Percentiles rank a stretch among this genome's conserved stretches.
Evolutionary conservation across 257 asterid genomes (phyloP).

Genomic region (Sherardia arvensis): DNA sequence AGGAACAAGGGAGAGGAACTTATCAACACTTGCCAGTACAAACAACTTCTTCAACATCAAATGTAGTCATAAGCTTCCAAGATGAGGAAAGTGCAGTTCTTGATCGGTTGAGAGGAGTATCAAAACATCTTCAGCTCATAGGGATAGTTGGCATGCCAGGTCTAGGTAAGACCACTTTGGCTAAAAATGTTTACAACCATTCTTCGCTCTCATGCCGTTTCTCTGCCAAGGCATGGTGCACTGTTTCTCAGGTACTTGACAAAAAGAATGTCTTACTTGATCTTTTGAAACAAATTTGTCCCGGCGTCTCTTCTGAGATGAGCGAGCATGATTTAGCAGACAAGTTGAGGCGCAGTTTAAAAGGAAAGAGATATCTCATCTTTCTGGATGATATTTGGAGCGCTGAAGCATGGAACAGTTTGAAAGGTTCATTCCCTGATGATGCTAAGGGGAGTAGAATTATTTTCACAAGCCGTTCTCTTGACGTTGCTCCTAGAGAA

Average conservation of each 20-base stretch:
- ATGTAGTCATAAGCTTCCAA: background rate
- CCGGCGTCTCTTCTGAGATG: background rate
- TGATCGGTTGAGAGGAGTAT: background rate
- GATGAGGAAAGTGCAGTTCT: background rate
- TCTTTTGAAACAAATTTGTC: background rate
- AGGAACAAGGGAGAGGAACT: background rate
- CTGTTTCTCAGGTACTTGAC: background rate
- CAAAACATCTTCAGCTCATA: background rate
- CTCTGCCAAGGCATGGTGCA: background rate
- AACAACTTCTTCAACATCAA: background rate
- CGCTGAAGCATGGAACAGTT: background rate
- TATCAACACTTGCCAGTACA: background rate
- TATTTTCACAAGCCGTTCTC: background rate
- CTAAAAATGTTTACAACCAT: background rate
- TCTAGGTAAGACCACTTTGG: slow-evolving; percentile 12
- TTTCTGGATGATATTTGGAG: background rate
- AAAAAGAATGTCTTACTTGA: background rate
- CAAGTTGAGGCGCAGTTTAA: background rate
- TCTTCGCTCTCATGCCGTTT: background rate
- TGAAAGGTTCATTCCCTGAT: background rate
- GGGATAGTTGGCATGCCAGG: slow-evolving; percentile 7
- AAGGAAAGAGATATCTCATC: background rate
- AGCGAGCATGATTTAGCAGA: background rate
- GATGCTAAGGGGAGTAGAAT: slow-evolving; percentile 3
- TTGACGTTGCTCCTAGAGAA: background rate